Conservation (phyloP, 163 green algal genomes). For the Coccomyxa subellipsoidea region DNA sequence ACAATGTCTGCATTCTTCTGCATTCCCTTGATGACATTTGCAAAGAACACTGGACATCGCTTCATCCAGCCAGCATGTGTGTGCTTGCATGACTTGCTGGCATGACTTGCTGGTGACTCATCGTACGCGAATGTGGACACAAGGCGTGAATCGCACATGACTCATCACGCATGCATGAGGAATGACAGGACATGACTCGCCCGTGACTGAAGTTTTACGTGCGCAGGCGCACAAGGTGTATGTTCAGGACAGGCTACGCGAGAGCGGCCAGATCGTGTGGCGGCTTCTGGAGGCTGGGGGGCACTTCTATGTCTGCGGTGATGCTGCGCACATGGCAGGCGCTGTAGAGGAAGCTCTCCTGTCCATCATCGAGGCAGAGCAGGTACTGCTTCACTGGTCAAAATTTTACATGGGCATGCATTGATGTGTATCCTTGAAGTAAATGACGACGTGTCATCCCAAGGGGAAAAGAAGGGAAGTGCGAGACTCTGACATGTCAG, state of each 20-base stretch:
- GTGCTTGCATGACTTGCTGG: no score
- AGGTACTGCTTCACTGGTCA: neutral
- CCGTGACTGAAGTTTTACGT: neutral
- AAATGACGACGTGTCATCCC: neutral
- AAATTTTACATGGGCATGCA: neutral
- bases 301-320: conserved; percentile 92
- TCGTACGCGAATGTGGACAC: no score
- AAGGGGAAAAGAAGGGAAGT: neutral
- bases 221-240: conserved; percentile 54
- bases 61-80: no score
- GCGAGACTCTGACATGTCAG: neutral
- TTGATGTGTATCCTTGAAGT: neutral
- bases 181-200: neutral
- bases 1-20: no score
- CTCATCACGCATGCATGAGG: no score
- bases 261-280: conserved; percentile 36
- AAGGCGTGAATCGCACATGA: no score
- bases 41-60: no score
- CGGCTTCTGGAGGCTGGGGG: conserved; percentile 32
- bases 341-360: conserved; percentile 88
- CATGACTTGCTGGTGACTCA: no score
- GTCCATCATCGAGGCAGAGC: conserved; percentile 46
- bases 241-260: conserved; percentile 50
- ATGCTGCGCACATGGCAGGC: conserved; percentile 93
- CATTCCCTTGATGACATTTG: no score